Conservation (phyloP, 2,329 filamentous ascomycete genomes). For the Torrubiellomyces zombiae region DNA sequence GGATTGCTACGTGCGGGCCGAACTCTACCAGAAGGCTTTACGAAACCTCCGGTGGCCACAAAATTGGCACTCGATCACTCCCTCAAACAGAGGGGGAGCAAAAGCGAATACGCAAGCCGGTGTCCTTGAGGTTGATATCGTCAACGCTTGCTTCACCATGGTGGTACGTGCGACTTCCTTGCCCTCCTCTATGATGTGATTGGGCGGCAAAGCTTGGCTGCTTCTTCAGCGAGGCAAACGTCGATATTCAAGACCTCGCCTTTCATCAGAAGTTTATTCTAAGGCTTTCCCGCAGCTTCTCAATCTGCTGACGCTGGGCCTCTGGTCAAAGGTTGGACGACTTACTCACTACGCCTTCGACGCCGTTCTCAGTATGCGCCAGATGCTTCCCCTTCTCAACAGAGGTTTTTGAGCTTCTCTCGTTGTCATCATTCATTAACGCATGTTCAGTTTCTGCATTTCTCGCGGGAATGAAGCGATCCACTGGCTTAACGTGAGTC, state of each 20-base stretch:
- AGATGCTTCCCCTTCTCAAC: neutral
- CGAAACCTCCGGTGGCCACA: too few relatives aligned
- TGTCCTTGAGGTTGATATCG: too few relatives aligned
- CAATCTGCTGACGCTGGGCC: conserved; percentile 51
- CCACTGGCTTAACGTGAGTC: conserved; percentile 92
- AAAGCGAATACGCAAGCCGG: too few relatives aligned
- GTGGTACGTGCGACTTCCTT: too few relatives aligned
- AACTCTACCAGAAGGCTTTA: too few relatives aligned
- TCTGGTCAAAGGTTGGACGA: conserved; percentile 71
- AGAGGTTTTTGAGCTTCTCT: neutral
- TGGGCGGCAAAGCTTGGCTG: too few relatives aligned
- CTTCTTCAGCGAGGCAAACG: conserved; percentile 2
- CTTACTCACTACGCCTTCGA: conserved; percentile 93
- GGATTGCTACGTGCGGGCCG: too few relatives aligned
- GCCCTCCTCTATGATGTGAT: too few relatives aligned
- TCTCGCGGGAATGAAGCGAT: conserved; percentile 91
- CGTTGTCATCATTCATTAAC: neutral
- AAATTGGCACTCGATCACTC: too few relatives aligned
- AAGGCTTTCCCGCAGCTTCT: conserved; percentile 34
- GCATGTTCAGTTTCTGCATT: conserved; percentile 65
- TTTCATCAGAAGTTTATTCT: too few relatives aligned
- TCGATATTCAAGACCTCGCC: conserved; percentile 8
- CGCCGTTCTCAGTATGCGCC: conserved; percentile 65
- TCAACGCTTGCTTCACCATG: too few relatives aligned
- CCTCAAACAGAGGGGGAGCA: too few relatives aligned